A percentile compares a stretch with the other conserved stretches of the same genome.
Evolutionary conservation across 768 basidiomycete genomes (phyloP).

Genomic region (Hebeloma cylindrosporum): DNA sequence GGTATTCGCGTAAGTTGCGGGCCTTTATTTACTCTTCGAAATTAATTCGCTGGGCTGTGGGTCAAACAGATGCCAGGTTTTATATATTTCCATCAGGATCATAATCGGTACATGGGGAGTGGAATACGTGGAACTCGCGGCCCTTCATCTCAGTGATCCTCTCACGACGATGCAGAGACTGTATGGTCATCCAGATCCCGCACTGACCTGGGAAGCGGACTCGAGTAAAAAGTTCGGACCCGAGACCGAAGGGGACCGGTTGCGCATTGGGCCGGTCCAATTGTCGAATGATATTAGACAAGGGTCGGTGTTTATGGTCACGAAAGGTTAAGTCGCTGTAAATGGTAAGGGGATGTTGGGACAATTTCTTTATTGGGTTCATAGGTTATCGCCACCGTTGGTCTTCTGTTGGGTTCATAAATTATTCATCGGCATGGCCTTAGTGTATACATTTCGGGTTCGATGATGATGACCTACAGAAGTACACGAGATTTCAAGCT

Average conservation of each 20-base stretch:
- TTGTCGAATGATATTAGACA: no score
- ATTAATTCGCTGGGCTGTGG: neutral
- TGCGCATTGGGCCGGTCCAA: slow-evolving; percentile 5
- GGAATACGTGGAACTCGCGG: slow-evolving; percentile 5
- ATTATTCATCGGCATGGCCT: no score
- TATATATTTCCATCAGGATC: slow-evolving; percentile 1
- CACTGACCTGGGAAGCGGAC: slow-evolving; percentile 3
- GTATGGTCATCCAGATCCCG: slow-evolving; percentile 3
- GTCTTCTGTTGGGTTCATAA: no score
- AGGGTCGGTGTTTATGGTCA: no score
- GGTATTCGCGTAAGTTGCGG: slow-evolving; percentile 3
- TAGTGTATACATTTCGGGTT: no score
- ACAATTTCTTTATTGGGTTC: no score
- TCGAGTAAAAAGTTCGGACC: slow-evolving; percentile 1
- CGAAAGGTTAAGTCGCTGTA: no score
- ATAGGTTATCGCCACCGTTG: no score
- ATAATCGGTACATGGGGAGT: neutral
- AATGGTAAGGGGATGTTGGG: no score
- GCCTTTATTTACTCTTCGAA: neutral
- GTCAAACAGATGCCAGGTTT: slow-evolving; percentile 1
- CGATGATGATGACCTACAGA: no score
- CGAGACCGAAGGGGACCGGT: slow-evolving; percentile 3
- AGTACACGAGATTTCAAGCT: no score
- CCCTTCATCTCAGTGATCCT: neutral
- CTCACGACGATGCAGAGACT: neutral